Conservation (phyloP, 495 filamentous ascomycete genomes). For the Penicillium goetzii region DNA sequence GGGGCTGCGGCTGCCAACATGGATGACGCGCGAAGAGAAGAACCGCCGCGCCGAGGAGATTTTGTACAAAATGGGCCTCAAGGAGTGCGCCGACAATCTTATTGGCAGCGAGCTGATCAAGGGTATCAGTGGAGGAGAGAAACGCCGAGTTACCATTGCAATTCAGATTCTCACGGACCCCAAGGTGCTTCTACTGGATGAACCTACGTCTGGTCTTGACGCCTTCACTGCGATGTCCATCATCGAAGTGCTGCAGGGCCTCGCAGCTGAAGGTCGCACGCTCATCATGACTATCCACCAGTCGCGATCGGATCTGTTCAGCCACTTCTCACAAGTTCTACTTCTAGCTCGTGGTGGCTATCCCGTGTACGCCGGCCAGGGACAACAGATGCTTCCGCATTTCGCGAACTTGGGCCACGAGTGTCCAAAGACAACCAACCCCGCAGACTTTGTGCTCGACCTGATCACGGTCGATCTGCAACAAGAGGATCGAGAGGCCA, state of each 20-base stretch:
- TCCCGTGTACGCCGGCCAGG: conserved; percentile 68
- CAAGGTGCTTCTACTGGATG: conserved; percentile 69
- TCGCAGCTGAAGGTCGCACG: conserved; percentile 75
- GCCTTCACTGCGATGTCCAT: conserved; percentile 77
- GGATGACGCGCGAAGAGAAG: conserved; percentile 69
- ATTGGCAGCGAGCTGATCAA: conserved; percentile 72
- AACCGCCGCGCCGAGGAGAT: conserved; percentile 67
- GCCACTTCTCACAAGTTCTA: conserved; percentile 69
- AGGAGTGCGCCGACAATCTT: conserved; percentile 75
- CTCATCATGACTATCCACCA: conserved; percentile 77
- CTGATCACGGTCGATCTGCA: conserved; percentile 75
- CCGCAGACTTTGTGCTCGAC: conserved; percentile 76
- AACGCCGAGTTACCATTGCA: conserved; percentile 73
- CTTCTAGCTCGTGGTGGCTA: conserved; percentile 70
- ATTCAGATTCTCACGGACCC: conserved; percentile 77
- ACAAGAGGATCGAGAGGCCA: conserved; percentile 58
- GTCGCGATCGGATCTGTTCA: conserved; percentile 71
- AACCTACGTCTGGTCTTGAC: conserved; percentile 76
- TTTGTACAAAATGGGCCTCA: conserved; percentile 72
- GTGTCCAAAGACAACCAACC: conserved; percentile 69
- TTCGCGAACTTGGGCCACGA: conserved; percentile 61
- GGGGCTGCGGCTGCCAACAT: conserved; percentile 65
- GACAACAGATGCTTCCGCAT: conserved; percentile 65
- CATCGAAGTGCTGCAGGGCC: conserved; percentile 65
- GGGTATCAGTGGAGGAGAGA: conserved; percentile 79